Base-by-base conservation (phyloP, 495 filamentous ascomycete genomes). In the Cenococcum geophilum region DNA sequence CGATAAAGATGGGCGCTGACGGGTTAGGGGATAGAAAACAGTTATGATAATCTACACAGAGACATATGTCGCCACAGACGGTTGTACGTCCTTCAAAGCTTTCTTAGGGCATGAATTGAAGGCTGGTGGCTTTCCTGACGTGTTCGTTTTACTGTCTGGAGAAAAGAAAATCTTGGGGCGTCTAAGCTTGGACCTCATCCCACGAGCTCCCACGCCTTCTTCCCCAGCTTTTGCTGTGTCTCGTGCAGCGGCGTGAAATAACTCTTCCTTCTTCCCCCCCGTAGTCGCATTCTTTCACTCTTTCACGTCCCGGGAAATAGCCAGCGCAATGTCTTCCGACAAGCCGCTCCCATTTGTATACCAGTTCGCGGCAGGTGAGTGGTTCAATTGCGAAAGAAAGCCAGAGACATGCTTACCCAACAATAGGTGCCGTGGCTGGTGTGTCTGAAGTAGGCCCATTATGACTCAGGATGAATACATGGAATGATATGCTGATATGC, bases 311-410 rank as follows among this genome's bases (percentile, higher is more conserved):
- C 49, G 25, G 12, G 25, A 52, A 9, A 23, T 16, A 36, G 47
- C 59, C 43, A 56, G 34, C 77, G 83, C 66, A 57, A 89, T 89
- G 86, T 79, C 83, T 61, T 67, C 77, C 49, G 82, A 85, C 65
- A 82, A 89, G 73, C 87, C 89, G 40, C 80, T 93, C 60, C 88
- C 88, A 52, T 93, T 93, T 75, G 74, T 83, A 50, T 93, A 91
- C 81, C 89, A 92, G 76, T 92, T 93, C 76, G 83, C 83, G 62
- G 89, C 89, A 59, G 88, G 88, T 83, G 64, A 68, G 79, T 72
- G 53, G 34, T 16, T 55, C 54, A 47, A 62, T 60, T 27, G 65
- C 72, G 67, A 61, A 69, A 51, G 55, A 23, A 35, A 45, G 48
- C 34, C 34, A 8, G 21, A 40, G 34, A 47, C 43, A 23, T 35